Base-by-base conservation (phyloP, 805 yeast genomes). In the Zygosaccharomyces lentus region DNA sequence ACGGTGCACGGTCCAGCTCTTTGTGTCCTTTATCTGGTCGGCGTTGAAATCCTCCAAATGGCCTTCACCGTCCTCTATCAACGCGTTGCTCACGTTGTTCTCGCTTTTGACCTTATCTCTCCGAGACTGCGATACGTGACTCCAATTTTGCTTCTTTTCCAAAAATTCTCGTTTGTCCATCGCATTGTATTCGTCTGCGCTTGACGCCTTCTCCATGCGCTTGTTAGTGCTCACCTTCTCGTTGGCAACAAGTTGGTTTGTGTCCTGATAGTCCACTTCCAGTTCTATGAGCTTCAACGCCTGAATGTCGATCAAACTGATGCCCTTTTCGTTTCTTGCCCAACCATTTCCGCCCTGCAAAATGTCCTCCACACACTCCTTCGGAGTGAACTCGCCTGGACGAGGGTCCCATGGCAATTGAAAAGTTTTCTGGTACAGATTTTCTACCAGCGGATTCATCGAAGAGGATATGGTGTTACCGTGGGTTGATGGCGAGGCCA, bases 281-380 rank as follows among this genome's bases (percentile, higher is more conserved):
- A 58, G 16, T 38, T 63, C 65, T 13, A 56, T 51, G 27, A 64
- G 37, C 36, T 53, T 51, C 34, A 64, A 48, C 5, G 67, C 64
- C 32, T 64, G 65, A 15, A 64, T 46, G 48, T 64, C 68, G 19
- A 64, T 59, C 23, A 64, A 35, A 36, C 55, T 57, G n/a, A 61
- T 50, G n/a, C 68, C 68, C 25, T 62, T 64, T 41, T 65, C 70
- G 46, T 65, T 64, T 44, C 59, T 64, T 21, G 75, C 77, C 82
- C 82, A 82, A 2, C 88, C 93, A 42, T 78, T 76, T 1, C 87
- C 85, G 25, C 86, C 84, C 24, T 76, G 73, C 47, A 87, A 75
- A 2, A 90, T 84, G 62, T 87, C 95, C 26, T 80, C 80, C 9
- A 89, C 73, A 51, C 90, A 78, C 47, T 82, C 86, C 41, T 75